A percentile compares a stretch with the other conserved stretches of the same genome.
Conservation (phyloP, 2,329 filamentous ascomycete species). For the Thelonectria discophora region DNA sequence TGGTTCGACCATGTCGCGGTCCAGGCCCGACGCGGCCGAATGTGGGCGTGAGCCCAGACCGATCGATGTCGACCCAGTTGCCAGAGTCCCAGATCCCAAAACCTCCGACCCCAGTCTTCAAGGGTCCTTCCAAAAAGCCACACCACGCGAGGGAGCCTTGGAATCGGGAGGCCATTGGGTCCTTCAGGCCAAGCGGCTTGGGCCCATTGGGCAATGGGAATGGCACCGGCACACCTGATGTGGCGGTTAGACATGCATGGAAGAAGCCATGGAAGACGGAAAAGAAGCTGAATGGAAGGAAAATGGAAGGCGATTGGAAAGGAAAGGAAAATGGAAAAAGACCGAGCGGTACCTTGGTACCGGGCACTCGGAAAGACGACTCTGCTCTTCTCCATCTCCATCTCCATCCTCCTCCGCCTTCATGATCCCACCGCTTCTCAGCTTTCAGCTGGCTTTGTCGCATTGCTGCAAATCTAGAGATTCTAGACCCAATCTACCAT, state of each 20-base stretch:
- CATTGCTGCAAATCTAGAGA: slow-evolving; percentile 16
- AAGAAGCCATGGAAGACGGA: neutral
- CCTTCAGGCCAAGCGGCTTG: too few relatives aligned
- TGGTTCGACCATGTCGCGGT: slow-evolving; percentile 32
- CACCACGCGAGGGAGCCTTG: slow-evolving; percentile 22
- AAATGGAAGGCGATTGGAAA: neutral
- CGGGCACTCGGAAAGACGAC: too few relatives aligned
- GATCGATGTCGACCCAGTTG: slow-evolving; percentile 32
- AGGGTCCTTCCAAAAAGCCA: slow-evolving; percentile 23
- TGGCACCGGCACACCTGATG: neutral
- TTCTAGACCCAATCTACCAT: slow-evolving; percentile 38
- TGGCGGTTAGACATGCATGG: slow-evolving; percentile 16
- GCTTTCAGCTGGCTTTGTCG: slow-evolving; percentile 21
- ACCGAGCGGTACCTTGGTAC: neutral
- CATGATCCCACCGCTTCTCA: slow-evolving; percentile 8
- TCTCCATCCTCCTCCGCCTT: neutral
- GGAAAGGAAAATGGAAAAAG: neutral
- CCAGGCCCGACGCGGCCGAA: slow-evolving; percentile 22
- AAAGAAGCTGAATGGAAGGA: neutral
- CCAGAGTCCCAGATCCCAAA: slow-evolving; percentile 26
- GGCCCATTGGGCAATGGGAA: too few relatives aligned
- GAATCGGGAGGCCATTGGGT: slow-evolving; percentile 15
- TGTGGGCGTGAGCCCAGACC: slow-evolving; percentile 36
- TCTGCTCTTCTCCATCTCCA: neutral
- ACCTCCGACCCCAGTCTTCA: slow-evolving; percentile 17